Conservation (phyloP, 208 protist species). For the Crithidia brevicula region DNA sequence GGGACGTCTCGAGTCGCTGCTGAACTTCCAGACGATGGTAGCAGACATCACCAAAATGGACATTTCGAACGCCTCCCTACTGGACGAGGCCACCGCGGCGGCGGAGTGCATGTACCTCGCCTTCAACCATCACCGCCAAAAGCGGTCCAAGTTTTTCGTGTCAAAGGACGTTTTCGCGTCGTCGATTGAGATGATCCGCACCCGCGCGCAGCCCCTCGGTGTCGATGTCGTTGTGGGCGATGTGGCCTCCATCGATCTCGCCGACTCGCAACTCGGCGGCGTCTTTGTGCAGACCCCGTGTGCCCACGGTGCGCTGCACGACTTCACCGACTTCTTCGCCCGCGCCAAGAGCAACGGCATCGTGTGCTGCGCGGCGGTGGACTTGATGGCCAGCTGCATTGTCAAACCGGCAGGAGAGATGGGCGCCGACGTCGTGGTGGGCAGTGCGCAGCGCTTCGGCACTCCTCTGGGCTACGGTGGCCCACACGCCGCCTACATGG, state of each 20-base stretch:
- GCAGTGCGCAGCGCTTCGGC: conserved; percentile 96
- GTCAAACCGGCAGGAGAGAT: conserved; percentile 94
- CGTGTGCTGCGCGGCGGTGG: conserved; percentile 86
- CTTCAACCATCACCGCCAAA: conserved; percentile 54
- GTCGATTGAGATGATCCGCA: conserved; percentile 78
- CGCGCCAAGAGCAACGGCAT: conserved; percentile 60
- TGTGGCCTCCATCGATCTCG: conserved; percentile 58
- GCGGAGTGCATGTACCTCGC: conserved; percentile 75
- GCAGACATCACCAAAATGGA: conserved; percentile 95
- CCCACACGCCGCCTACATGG: conserved; percentile 98
- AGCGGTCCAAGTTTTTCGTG: conserved; percentile 73
- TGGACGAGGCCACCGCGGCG: conserved; percentile 93
- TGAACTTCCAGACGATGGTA: conserved; percentile 99
- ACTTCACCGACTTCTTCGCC: conserved; percentile 79
- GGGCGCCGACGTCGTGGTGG: conserved; percentile 95
- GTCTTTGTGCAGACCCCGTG: conserved; percentile 96
- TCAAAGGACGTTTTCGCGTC: conserved; percentile 61
- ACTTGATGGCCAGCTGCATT: conserved; percentile 94
- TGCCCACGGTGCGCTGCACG: conserved; percentile 85
- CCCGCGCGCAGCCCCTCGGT: conserved; percentile 75
- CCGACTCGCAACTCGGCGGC: conserved; percentile 71
- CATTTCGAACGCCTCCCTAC: conserved; percentile 96
- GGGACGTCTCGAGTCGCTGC: conserved; percentile 96
- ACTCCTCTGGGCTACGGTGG: conserved; percentile 96
- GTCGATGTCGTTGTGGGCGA: conserved; percentile 92